phyloP scores from a whole-genome alignment of 441 rosid genomes.

The Rhodomyrtus psidioides region DNA sequence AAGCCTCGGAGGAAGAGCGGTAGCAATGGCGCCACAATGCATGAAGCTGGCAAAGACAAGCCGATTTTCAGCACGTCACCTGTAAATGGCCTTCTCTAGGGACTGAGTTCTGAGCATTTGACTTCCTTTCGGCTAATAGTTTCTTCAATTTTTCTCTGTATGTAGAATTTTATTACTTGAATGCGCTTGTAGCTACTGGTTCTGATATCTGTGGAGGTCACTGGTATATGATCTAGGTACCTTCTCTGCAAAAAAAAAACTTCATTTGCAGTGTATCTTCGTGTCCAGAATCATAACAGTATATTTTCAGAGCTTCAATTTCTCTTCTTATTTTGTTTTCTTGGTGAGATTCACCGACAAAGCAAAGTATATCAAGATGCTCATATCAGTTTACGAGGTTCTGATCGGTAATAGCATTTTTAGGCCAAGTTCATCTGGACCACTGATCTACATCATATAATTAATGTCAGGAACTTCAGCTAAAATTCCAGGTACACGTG shows the following conservation, averaged over 20 bases:
- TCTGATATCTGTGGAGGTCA: constrained; percentile 10
- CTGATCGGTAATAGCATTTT: background rate
- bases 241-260: constrained; percentile 2
- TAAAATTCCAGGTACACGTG: background rate
- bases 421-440: background rate
- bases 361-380: background rate
- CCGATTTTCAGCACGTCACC: constrained; percentile 68
- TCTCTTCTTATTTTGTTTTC: background rate
- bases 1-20: constrained; percentile 84
- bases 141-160: constrained; percentile 36
- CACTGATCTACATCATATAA: background rate
- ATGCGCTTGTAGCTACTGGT: constrained; percentile 20
- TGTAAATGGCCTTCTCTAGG: constrained; percentile 68
- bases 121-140: constrained; percentile 2
- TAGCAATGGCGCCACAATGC: constrained; percentile 13
- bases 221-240: background rate
- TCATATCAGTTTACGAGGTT: background rate
- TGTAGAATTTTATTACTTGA: constrained; percentile 22
- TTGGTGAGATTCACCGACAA: background rate
- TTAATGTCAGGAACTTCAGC: background rate
- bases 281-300: background rate
- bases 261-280: background rate
- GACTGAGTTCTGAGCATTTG: background rate
- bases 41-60: constrained; percentile 34
- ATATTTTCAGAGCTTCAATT: background rate